These are phyloP conservation scores for Ogataea wickerhamii DNA, from an alignment of 805 yeast genomes.

Conservation along the genomic window DNA sequence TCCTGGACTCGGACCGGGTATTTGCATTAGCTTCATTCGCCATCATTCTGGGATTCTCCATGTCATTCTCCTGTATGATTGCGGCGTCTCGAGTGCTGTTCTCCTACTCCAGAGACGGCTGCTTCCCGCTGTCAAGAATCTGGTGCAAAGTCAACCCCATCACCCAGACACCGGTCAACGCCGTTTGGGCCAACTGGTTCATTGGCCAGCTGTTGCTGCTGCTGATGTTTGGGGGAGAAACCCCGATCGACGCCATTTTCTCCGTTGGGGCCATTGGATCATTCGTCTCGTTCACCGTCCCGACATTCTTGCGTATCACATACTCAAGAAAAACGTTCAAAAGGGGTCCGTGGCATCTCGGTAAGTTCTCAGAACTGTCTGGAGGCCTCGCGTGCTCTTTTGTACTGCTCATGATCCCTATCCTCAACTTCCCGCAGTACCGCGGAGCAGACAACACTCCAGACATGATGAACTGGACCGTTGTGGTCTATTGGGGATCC, in stretches of 20 bases:
- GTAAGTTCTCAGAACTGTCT: constrained; percentile 43
- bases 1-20: constrained; percentile 40
- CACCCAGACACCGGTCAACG: constrained; percentile 61
- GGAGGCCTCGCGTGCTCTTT: constrained; percentile 46
- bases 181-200: constrained; percentile 54
- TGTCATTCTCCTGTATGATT: constrained; percentile 54
- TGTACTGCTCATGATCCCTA: constrained; percentile 53
- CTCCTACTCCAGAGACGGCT: constrained; percentile 64
- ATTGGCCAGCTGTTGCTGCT: constrained; percentile 53
- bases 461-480: constrained; percentile 58
- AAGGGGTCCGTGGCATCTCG: constrained; percentile 65
- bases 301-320: constrained; percentile 55
- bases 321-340: constrained; percentile 48
- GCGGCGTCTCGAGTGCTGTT: constrained; percentile 63
- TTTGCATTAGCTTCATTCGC: constrained; percentile 41
- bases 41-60: constrained; percentile 39
- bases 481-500: constrained; percentile 56
- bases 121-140: constrained; percentile 56
- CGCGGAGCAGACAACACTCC: constrained; percentile 35
- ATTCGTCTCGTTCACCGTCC: constrained; percentile 59
- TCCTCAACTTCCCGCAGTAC: constrained; percentile 53
- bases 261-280: constrained; percentile 71
- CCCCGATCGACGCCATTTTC: constrained; percentile 65
- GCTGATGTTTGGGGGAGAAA: constrained; percentile 58
- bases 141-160: constrained; percentile 47